phyloP scores from a whole-genome alignment of 1,284 basidiomycete genomes.

The Rhodotorula sp. region DNA sequence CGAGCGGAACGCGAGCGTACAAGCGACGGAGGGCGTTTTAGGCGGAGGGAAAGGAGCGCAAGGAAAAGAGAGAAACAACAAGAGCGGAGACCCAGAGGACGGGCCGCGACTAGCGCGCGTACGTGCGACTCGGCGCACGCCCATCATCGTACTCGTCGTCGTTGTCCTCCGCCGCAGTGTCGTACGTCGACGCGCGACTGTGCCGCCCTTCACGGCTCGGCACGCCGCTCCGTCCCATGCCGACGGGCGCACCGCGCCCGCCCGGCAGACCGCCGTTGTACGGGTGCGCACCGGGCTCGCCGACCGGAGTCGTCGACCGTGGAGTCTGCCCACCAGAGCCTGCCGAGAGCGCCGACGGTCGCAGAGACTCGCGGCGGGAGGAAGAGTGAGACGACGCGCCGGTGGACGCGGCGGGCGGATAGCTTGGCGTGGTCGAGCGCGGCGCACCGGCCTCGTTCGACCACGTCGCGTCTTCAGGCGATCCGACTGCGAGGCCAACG shows the following conservation, averaged over 20 bases:
- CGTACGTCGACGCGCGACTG: conserved; percentile 5
- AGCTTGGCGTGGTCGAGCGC: conserved; percentile 1
- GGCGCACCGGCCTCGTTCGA: neutral
- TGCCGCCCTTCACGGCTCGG: neutral
- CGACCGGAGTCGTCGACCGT: conserved; percentile 4
- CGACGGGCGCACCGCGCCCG: too few relatives aligned
- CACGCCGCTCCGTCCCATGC: neutral
- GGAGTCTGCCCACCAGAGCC: too few relatives aligned
- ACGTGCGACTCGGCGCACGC: too few relatives aligned
- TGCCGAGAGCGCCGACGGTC: too few relatives aligned
- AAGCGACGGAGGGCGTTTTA: too few relatives aligned
- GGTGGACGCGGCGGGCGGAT: neutral
- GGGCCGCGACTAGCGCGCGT: neutral
- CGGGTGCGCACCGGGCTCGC: neutral
- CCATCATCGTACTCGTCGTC: neutral
- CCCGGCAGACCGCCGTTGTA: too few relatives aligned
- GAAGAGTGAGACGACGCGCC: neutral
- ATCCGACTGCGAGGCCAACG: neutral
- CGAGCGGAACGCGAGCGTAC: too few relatives aligned
- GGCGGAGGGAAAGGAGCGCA: neutral
- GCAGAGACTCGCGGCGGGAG: neutral
- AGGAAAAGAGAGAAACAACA: too few relatives aligned
- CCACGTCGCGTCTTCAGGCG: conserved; percentile 1
- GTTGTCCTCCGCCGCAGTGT: neutral
- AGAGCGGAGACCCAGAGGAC: neutral